Evolutionary conservation across 2,329 filamentous ascomycete species (phyloP).

Genomic region (Aureobasidium sp.): DNA sequence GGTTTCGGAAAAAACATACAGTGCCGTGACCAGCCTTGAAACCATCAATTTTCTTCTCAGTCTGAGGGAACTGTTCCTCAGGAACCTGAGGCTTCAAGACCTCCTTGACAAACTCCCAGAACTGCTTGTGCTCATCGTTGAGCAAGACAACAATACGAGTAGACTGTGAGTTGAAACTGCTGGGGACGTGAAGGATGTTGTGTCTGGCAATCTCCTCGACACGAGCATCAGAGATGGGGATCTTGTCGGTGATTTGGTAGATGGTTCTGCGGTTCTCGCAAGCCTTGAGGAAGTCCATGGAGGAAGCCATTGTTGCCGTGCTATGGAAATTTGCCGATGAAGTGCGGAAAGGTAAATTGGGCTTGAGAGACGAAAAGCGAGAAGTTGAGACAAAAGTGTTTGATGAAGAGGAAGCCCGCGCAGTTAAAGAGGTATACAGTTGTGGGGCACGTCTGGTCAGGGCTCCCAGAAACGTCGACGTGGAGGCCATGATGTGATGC

Average conservation of each 20-base stretch:
- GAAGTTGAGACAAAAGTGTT: not conserved
- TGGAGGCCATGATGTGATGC: not conserved
- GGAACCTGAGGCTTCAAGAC: conserved; percentile 61
- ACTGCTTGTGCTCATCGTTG: conserved; percentile 73
- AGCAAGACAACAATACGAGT: conserved; percentile 71
- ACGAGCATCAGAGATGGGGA: conserved; percentile 45
- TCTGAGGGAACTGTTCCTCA: conserved; percentile 51
- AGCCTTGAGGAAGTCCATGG: conserved; percentile 49
- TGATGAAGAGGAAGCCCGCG: not conserved
- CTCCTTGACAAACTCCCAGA: conserved; percentile 68
- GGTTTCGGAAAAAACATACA: conserved; percentile 38
- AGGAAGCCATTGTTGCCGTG: conserved; percentile 30
- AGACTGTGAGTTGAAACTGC: conserved; percentile 82
- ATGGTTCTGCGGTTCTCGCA: conserved; percentile 58
- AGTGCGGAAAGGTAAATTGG: not conserved
- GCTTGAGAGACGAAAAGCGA: not conserved
- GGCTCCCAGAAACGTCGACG: not conserved
- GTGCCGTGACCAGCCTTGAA: conserved; percentile 71
- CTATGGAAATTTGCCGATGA: conserved; percentile 14
- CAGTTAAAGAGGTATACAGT: conserved; percentile 1
- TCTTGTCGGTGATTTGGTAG: conserved; percentile 38
- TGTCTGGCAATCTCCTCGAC: conserved; percentile 54
- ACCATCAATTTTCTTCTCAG: conserved; percentile 38
- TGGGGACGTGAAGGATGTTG: conserved; percentile 61
- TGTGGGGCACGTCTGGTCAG: conserved; percentile 9